These are phyloP conservation scores for Candida glucosophila DNA, from an alignment of 1,139 yeast species.

Conservation along the genomic window DNA sequence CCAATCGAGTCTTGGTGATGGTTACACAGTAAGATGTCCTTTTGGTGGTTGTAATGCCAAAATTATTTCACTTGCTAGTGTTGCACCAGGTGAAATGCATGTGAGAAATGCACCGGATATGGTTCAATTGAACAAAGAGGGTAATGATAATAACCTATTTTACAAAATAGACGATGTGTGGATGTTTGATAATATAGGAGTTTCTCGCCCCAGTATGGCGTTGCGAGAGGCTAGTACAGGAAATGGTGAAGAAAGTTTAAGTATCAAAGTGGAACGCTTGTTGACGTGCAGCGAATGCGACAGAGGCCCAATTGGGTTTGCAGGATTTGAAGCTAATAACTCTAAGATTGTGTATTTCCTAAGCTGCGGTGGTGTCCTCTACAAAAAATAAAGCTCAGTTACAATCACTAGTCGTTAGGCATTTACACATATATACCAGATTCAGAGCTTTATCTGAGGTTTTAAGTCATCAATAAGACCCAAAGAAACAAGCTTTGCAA, in stretches of 20 bases:
- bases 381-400: slow-evolving; percentile 11
- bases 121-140: slow-evolving; percentile 11
- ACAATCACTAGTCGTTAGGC: background rate
- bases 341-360: slow-evolving; percentile 33
- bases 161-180: slow-evolving; percentile 48
- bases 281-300: slow-evolving; percentile 70
- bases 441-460: slow-evolving; percentile 21
- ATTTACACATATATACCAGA: background rate
- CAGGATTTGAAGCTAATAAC: slow-evolving; percentile 29
- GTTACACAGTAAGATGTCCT: slow-evolving; percentile 24
- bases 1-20: slow-evolving; percentile 1
- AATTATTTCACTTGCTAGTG: slow-evolving; percentile 18
- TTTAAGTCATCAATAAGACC: slow-evolving; percentile 28
- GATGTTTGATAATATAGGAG: slow-evolving; percentile 75
- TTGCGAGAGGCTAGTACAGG: slow-evolving; percentile 5
- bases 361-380: slow-evolving; percentile 35
- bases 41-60: slow-evolving; percentile 26
- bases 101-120: slow-evolving; percentile 22
- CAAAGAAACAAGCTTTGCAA: slow-evolving; percentile 29
- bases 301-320: slow-evolving; percentile 66
- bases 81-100: slow-evolving; percentile 7
- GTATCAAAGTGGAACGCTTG: slow-evolving; percentile 36
- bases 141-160: slow-evolving; percentile 13
- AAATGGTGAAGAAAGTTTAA: slow-evolving; percentile 3
- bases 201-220: slow-evolving; percentile 38